These are phyloP conservation scores for Clitoria ternatea DNA, from an alignment of 306 rosid genomes.

Conservation along the genomic window DNA sequence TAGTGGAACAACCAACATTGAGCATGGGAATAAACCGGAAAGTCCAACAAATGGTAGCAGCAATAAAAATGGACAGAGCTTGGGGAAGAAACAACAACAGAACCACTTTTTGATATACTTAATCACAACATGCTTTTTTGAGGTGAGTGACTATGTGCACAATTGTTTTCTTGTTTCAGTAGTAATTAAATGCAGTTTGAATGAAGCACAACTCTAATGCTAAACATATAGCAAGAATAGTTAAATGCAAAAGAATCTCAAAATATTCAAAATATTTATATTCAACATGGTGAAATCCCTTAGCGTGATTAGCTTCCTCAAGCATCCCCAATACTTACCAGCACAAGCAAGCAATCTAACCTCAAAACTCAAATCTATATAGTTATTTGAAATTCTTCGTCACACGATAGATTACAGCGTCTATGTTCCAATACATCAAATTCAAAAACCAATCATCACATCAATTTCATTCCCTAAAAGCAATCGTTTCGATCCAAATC, in stretches of 20 bases:
- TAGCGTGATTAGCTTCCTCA: background rate
- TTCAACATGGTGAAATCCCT: background rate
- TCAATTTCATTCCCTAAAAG: conserved; percentile 4
- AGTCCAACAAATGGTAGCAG: background rate
- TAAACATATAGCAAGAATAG: background rate
- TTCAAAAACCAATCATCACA: background rate
- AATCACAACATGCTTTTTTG: background rate
- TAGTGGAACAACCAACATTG: background rate
- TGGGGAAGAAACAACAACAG: background rate
- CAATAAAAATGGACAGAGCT: background rate
- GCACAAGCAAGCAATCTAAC: background rate
- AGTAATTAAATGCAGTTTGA: too few species aligned
- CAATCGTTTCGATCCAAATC: background rate
- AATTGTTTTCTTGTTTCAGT: too few species aligned
- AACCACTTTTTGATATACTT: background rate
- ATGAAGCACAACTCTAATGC: background rate
- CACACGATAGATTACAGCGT: background rate
- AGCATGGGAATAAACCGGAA: background rate
- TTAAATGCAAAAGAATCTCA: background rate
- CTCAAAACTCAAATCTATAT: background rate
- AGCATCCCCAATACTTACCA: background rate
- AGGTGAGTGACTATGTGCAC: background rate
- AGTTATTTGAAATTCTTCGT: background rate
- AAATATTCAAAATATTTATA: background rate
- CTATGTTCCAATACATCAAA: background rate